Percentiles rank a stretch among this genome's conserved stretches.
phyloP scores from a whole-genome alignment of 2,329 filamentous ascomycete species.

The Colletotrichum sp. region DNA sequence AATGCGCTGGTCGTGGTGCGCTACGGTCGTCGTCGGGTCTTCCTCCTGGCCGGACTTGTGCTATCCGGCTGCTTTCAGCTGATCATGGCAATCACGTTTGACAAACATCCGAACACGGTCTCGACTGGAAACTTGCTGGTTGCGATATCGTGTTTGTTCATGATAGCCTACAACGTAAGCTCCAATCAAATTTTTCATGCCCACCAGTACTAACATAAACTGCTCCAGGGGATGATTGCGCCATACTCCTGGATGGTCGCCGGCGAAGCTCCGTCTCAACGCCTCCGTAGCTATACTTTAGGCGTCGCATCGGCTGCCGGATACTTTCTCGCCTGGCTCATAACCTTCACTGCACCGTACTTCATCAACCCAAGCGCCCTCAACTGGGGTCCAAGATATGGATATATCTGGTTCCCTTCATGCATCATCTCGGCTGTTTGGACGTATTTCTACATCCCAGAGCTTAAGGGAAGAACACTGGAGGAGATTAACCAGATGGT shows the following conservation, averaged over 20 bases:
- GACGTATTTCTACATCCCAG: conserved; percentile 41
- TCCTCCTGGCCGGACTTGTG: background rate
- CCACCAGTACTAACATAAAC: fast-evolving
- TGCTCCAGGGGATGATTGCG: background rate
- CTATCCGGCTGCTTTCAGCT: background rate
- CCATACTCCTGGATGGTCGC: background rate
- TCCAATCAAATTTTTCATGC: fast-evolving
- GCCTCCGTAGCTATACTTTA: background rate
- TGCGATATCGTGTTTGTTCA: background rate
- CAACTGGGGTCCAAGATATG: conserved; percentile 57
- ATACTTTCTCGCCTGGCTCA: background rate
- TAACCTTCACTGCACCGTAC: background rate
- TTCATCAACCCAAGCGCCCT: conserved; percentile 44
- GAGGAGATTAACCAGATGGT: background rate
- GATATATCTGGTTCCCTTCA: conserved; percentile 53
- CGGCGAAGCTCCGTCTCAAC: background rate
- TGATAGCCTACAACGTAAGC: background rate
- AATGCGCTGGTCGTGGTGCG: background rate
- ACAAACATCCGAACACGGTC: background rate
- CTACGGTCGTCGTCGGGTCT: background rate
- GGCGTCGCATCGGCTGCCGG: background rate
- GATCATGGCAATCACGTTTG: background rate
- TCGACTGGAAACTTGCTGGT: background rate
- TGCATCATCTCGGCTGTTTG: conserved; percentile 33
- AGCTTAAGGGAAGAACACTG: conserved; percentile 40